Percentiles rank a stretch among this genome's conserved stretches.
These are phyloP conservation scores for Hyaloscypha bicolor DNA, from an alignment of 495 filamentous ascomycete genomes.

Conservation along the genomic window DNA sequence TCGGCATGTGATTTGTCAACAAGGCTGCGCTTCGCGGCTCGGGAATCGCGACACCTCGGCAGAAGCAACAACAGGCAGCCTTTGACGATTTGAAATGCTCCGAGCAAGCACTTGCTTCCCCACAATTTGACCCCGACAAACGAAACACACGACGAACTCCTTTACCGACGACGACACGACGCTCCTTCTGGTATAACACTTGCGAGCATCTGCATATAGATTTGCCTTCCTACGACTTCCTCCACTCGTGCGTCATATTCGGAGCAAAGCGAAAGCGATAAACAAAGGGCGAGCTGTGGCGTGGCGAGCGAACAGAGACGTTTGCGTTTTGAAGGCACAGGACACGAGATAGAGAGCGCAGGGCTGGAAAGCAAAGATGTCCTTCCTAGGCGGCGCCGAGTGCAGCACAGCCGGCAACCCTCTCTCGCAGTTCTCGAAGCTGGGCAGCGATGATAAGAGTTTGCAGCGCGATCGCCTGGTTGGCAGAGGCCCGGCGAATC, in stretches of 20 bases:
- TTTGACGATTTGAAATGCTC: constrained; percentile 5
- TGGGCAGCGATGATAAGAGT: constrained; percentile 91
- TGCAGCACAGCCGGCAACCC: constrained; percentile 97
- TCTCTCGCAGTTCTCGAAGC: constrained; percentile 93
- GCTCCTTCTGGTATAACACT: constrained; percentile 1
- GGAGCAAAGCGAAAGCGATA: too few relatives aligned
- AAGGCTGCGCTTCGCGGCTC: neutral
- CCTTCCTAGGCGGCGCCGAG: constrained; percentile 92
- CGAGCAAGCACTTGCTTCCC: constrained; percentile 10
- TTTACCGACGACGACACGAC: neutral
- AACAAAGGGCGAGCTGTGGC: too few relatives aligned
- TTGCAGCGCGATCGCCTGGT: constrained; percentile 87
- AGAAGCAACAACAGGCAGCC: neutral
- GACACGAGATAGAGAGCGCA: neutral
- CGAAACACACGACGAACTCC: neutral
- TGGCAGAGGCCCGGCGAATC: constrained; percentile 61
- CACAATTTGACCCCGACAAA: constrained; percentile 11
- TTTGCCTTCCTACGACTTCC: neutral
- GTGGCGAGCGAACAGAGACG: neutral
- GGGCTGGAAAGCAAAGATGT: constrained; percentile 57
- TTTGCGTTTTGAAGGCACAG: neutral
- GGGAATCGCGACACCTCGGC: constrained; percentile 9
- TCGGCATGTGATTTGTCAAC: neutral
- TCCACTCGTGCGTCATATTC: neutral
- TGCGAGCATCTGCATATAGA: constrained; percentile 12